These are phyloP conservation scores for Cutaneotrichosporon dermatis DNA, from an alignment of 1,284 basidiomycete genomes.

Conservation along the genomic window DNA sequence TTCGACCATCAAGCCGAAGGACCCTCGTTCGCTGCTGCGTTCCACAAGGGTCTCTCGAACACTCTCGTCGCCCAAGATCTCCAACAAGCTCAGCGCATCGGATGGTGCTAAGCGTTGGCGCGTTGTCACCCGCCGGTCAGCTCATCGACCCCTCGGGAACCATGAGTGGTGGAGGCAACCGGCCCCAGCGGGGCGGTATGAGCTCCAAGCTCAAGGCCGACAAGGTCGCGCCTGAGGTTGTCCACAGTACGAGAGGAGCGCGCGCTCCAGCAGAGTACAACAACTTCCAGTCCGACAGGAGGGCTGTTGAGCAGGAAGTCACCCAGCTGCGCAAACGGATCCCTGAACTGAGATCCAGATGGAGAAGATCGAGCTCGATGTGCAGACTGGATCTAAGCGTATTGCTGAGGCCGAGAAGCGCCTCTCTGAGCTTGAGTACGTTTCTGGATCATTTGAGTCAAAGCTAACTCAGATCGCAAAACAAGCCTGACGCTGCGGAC, in stretches of 20 bases:
- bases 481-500: slow-evolving; percentile 77
- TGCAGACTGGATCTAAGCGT: slow-evolving; percentile 69
- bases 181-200: slow-evolving; percentile 80
- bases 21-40: slow-evolving; percentile 73
- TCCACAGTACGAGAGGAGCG: slow-evolving; percentile 75
- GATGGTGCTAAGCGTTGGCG: slow-evolving; percentile 80
- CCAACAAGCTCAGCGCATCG: slow-evolving; percentile 90
- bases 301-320: slow-evolving; percentile 61
- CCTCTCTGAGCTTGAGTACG: slow-evolving; percentile 62
- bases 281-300: slow-evolving; percentile 56
- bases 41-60: slow-evolving; percentile 83
- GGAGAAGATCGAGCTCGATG: slow-evolving; percentile 80
- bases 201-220: slow-evolving; percentile 82
- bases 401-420: slow-evolving; percentile 78
- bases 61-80: slow-evolving; percentile 90
- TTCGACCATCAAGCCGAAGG: slow-evolving; percentile 90
- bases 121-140: slow-evolving; percentile 90
- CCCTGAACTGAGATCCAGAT: slow-evolving; percentile 72
- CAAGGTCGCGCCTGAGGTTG: slow-evolving; percentile 73
- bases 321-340: slow-evolving; percentile 59
- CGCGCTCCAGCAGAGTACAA: slow-evolving; percentile 61
- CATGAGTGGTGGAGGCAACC: slow-evolving; percentile 91
- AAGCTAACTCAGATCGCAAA: slow-evolving; percentile 50
- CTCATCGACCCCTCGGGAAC: slow-evolving; percentile 94
- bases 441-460: slow-evolving; percentile 35